Evolutionary conservation across 805 yeast genomes (phyloP), one percentile per base, ranked within the genome.

Genomic region (Metahyphopichia silvanorum): DNA sequence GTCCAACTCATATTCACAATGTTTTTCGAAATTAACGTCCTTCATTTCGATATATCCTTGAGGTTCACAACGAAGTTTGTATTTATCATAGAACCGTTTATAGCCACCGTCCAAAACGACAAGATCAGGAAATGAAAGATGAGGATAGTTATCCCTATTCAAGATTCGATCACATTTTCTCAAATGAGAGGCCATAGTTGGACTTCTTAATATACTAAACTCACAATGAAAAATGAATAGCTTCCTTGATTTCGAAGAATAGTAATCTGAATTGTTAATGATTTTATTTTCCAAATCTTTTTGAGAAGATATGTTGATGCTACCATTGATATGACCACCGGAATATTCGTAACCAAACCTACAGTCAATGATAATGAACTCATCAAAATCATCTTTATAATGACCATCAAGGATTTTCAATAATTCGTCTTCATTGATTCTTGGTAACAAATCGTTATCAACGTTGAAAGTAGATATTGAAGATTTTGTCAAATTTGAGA

Each of bases 151-250:
- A 35, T 81, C 78, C 40, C 77, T 69, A 55, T 89, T 88, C 32
- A 77, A 46, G 24, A 74, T 72, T 41, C 98, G 74, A 61, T 93
- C 98, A 46, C 84, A 74, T 38, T 81, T 81, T 40, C 98, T 69
- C 35, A 93, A 69, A 54, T 87, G 88, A 33, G 79, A 68, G 1
- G 98, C 98, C 83, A 93, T 77, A 29, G 82, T 65, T 4, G 98
- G 98, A n/a, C 98, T 96, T 38, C 98, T 71, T 53, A 82, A 86
- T 5, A 94, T 77, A 23, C 94, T 82, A 55, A 87, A 91, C 60
- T 93, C 98, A 61, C 98, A 93, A 59, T 93, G 97, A 66, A 93
- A 91, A 8, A 93, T 70, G 5, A 91, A 55, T 34, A 93, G 62
- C 14, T 67, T 68, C 13, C 64, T 69, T 22, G 31, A 6, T 32